Conservation (phyloP, 2,329 filamentous ascomycete genomes). For the Blastomyces percursus region DNA sequence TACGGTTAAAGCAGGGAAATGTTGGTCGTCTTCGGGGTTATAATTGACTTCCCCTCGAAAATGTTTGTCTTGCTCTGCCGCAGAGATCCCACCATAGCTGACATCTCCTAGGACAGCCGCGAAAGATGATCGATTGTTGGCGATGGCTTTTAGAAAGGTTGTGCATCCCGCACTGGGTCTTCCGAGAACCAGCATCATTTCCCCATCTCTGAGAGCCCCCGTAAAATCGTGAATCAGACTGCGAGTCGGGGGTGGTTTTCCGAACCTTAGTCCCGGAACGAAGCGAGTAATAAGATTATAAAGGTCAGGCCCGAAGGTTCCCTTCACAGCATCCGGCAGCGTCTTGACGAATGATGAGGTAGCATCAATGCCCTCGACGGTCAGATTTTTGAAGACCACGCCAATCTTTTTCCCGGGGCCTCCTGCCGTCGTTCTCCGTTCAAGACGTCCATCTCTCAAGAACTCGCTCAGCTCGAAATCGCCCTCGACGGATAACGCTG, state of each 20-base stretch:
- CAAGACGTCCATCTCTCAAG: conserved; percentile 8
- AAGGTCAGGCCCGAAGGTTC: conserved; percentile 70
- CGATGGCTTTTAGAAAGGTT: conserved; percentile 65
- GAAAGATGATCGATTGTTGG: conserved; percentile 57
- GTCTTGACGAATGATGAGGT: conserved; percentile 60
- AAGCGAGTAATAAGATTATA: conserved; percentile 52
- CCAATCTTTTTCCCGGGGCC: conserved; percentile 66
- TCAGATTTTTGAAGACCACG: conserved; percentile 64
- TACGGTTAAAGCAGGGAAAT: conserved; percentile 63
- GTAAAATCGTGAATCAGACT: conserved; percentile 56
- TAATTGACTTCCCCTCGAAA: conserved; percentile 70
- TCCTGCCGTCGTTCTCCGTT: conserved; percentile 12
- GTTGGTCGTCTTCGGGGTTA: conserved; percentile 65
- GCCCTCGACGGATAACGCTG: not conserved
- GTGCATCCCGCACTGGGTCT: conserved; percentile 64
- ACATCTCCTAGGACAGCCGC: conserved; percentile 58
- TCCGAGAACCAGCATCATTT: conserved; percentile 48
- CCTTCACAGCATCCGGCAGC: conserved; percentile 60
- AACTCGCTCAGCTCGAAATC: conserved; percentile 7
- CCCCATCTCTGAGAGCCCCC: conserved; percentile 54
- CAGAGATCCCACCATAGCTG: conserved; percentile 59
- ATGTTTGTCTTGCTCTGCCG: conserved; percentile 54
- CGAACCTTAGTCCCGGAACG: conserved; percentile 41
- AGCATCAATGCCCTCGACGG: conserved; percentile 58
- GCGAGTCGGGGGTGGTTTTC: conserved; percentile 40